Percentiles rank a stretch among this genome's conserved stretches.
Conservation (phyloP, 768 basidiomycete genomes). For the Sarcodon aspratus region DNA sequence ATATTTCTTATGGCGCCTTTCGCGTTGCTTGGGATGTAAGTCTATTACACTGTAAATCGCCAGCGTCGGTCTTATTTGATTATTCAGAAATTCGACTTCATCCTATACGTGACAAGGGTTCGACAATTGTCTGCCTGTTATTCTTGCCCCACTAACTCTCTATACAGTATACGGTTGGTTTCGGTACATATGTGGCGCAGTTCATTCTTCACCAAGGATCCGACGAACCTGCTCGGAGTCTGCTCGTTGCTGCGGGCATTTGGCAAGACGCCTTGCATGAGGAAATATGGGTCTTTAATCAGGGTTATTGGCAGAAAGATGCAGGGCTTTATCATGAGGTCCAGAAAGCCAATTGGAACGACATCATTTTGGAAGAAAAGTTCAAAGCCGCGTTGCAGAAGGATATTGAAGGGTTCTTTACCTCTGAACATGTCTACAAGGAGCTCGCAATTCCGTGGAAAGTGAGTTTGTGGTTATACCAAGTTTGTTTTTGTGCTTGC, state of each 20-base stretch:
- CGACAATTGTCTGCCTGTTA: conserved; percentile 3
- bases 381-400: conserved; percentile 62
- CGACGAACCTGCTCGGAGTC: conserved; percentile 35
- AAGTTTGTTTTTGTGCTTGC: background rate
- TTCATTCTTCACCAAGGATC: conserved; percentile 55
- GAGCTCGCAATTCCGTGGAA: conserved; percentile 77
- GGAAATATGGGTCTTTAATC: conserved; percentile 72
- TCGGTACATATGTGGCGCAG: conserved; percentile 17
- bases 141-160: background rate
- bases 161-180: conserved; percentile 18
- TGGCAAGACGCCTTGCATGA: conserved; percentile 44
- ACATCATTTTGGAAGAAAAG: conserved; percentile 58
- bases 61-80: background rate
- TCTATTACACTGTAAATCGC: background rate
- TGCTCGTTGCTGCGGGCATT: conserved; percentile 42
- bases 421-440: conserved; percentile 63
- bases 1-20: conserved; percentile 43
- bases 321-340: conserved; percentile 40
- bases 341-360: conserved; percentile 53
- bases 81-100: conserved; percentile 40
- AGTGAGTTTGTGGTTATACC: conserved; percentile 21
- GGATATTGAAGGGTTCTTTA: conserved; percentile 73
- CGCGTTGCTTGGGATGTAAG: conserved; percentile 48
- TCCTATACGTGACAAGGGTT: conserved; percentile 42
- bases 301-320: conserved; percentile 58